Evolutionary conservation across 2,329 filamentous ascomycete species (phyloP), one percentile per base, ranked within the genome.

Genomic region (Fonsecaea pugnacius): DNA sequence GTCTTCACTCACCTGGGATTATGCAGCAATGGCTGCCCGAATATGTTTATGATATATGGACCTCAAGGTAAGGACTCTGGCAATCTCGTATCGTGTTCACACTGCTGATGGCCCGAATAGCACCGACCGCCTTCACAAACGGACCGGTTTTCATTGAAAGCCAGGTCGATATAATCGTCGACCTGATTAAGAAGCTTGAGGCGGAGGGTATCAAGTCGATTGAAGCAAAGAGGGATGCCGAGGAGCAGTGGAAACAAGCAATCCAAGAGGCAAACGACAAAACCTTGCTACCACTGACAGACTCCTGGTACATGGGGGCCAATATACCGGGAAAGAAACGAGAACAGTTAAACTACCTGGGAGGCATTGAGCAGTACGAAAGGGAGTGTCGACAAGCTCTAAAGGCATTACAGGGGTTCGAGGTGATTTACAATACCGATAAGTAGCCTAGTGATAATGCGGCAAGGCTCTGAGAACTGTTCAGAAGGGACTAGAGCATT

Each of bases 221-320:
- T 9, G 52, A 51, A 10, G 30, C 58, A n/a, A 9, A 46, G 7
- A 12, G 9, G 3, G 27, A 21, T 1, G 46, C 51, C 7, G 58
- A 18, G 40, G 38, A 58, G 30, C 43, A 65, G 36, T 65, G 63
- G 63, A 72, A 14, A 67, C 77, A 27, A 74, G 77, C 9, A 64
- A 76, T 86, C 18, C 69, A 81, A 14, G 53, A 58, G 4, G 40
- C 52, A 2, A 51, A 58, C 35, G 27, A 57, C n/a, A 33, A 58
- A n/a, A 51, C 84, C 0, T 78, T 84, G 0, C 76, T 87, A 6
- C 73, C 77, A 73, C 87, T 87, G 66, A 85, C 3, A 78, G 83
- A 74, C 16, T 82, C 77, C 3, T 85, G 82, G 53, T 86, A 84
- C 67, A 83, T 84, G 79, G 84, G 85, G 1, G 79, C 78, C 0